Evolutionary conservation across 108 stramenopile species (phyloP).

Genomic region (Fragilaria radians): DNA sequence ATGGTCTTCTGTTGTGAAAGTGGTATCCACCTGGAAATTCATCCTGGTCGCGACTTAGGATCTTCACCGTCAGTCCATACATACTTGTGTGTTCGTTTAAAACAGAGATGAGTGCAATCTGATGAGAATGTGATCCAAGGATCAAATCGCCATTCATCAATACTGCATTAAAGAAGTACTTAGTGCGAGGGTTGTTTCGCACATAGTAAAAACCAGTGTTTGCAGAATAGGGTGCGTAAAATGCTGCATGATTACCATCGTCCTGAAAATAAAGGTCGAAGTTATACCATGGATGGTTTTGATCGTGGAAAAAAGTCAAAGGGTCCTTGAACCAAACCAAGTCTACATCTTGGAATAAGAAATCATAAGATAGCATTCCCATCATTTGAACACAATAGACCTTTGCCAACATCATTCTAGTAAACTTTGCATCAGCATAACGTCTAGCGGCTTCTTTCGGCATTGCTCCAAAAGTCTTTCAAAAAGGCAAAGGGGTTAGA

Average conservation of each 20-base stretch:
- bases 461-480: conserved; percentile 44
- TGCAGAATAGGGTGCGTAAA: conserved; percentile 57
- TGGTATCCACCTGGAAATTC: conserved; percentile 46
- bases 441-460: conserved; percentile 44
- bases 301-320: conserved; percentile 25
- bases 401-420: conserved; percentile 84
- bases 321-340: conserved; percentile 51
- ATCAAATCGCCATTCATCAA: conserved; percentile 63
- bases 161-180: conserved; percentile 62
- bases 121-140: conserved; percentile 53
- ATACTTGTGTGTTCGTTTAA: conserved; percentile 65
- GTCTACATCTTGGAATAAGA: conserved; percentile 83
- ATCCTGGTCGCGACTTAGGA: conserved; percentile 33
- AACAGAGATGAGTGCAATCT: conserved; percentile 62
- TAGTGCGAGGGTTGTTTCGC: conserved; percentile 58
- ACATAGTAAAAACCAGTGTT: conserved; percentile 83
- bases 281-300: conserved; percentile 1
- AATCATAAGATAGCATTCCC: conserved; percentile 57
- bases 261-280: conserved; percentile 72
- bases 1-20: conserved; percentile 25
- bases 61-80: conserved; percentile 63
- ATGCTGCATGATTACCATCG: conserved; percentile 67
- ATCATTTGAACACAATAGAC: conserved; percentile 63
- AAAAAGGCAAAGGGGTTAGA: too few species aligned
- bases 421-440: conserved; percentile 72